Conservation (phyloP, 306 rosid genomes). For the Leucaena leucocephala region DNA sequence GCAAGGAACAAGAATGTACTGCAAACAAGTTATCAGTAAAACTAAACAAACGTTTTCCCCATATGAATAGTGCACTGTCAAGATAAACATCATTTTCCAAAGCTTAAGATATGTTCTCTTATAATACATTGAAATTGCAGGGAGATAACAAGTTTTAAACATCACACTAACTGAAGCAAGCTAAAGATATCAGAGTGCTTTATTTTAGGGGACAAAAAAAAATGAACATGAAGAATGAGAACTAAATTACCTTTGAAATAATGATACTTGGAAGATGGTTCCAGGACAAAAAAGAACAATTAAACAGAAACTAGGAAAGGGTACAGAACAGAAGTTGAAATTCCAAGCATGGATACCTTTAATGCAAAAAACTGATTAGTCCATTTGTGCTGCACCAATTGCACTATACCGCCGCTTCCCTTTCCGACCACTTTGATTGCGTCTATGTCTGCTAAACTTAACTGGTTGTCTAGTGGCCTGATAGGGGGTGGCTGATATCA, state of each 20-base stretch:
- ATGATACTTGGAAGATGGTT: constrained; percentile 17
- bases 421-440: constrained; percentile 88
- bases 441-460: constrained; percentile 75
- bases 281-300: background rate
- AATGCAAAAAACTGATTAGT: constrained; percentile 95
- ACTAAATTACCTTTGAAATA: constrained; percentile 3
- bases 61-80: background rate
- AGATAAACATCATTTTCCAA: constrained; percentile 22
- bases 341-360: constrained; percentile 60
- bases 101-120: background rate
- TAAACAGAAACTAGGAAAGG: constrained; percentile 4
- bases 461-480: constrained; percentile 77
- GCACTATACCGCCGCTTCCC: constrained; percentile 93
- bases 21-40: constrained; percentile 22
- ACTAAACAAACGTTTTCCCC: background rate
- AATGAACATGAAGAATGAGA: background rate
- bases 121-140: constrained; percentile 21
- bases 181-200: constrained; percentile 9
- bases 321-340: constrained; percentile 16
- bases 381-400: constrained; percentile 98
- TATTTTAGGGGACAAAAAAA: background rate
- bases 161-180: constrained; percentile 10
- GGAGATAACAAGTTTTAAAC: constrained; percentile 12
- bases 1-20: constrained; percentile 11
- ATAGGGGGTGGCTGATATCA: constrained; percentile 87